phyloP scores from a whole-genome alignment of 148 eudicot genomes.

The Rhododendron henanense region DNA sequence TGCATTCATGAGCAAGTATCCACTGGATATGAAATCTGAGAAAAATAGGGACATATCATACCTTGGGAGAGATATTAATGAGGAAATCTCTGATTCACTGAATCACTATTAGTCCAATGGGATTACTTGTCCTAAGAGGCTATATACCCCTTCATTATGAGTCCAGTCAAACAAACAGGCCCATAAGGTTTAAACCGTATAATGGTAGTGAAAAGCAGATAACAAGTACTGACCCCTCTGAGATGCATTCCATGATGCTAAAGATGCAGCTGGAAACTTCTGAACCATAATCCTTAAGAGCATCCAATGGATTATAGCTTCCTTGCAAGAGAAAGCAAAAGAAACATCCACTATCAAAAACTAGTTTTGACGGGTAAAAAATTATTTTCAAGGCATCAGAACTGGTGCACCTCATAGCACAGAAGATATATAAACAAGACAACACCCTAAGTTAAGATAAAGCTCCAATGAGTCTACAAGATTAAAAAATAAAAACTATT shows the following conservation, averaged over 20 bases:
- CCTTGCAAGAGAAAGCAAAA: background rate
- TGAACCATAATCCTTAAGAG: constrained; percentile 15
- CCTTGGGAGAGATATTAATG: background rate
- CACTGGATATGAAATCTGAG: background rate
- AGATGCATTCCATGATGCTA: constrained; percentile 19
- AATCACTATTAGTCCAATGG: background rate
- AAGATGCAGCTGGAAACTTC: constrained; percentile 11
- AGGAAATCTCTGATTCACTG: background rate
- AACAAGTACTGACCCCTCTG: constrained; percentile 14
- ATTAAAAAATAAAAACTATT: background rate
- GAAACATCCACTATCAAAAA: background rate
- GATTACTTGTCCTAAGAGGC: background rate
- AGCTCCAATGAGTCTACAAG: background rate
- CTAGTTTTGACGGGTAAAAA: background rate
- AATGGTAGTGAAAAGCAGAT: background rate
- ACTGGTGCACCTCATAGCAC: background rate
- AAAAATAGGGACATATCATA: background rate
- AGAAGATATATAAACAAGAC: background rate
- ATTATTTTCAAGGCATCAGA: background rate
- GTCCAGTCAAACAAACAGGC: background rate
- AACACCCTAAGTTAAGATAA: background rate
- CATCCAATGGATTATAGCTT: background rate
- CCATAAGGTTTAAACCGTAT: background rate
- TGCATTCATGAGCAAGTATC: background rate
- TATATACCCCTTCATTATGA: background rate